phyloP scores from a whole-genome alignment of 352 stramenopile genomes.

The Discostella stelligera region DNA sequence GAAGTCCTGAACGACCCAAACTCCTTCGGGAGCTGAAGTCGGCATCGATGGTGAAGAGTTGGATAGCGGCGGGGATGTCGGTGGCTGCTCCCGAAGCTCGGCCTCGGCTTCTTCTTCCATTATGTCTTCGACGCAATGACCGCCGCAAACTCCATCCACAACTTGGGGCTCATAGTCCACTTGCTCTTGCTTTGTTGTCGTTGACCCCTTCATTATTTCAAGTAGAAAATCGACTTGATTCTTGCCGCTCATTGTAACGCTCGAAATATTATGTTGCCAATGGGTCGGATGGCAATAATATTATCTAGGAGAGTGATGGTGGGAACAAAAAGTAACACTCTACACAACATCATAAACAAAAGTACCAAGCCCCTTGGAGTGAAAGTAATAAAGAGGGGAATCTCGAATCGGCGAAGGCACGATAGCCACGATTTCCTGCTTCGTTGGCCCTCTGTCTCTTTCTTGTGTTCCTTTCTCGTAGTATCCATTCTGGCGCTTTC shows the following conservation, averaged over 20 bases:
- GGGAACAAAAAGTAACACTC: no score
- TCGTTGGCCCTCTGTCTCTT: no score
- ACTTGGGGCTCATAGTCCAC: background rate
- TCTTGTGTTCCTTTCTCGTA: no score
- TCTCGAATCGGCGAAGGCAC: no score
- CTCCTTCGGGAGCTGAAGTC: background rate
- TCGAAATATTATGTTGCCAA: background rate
- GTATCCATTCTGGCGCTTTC: no score
- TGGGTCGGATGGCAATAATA: no score
- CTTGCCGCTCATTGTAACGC: background rate
- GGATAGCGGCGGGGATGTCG: background rate
- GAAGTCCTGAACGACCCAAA: background rate
- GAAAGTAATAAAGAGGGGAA: no score
- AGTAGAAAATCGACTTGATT: constrained; percentile 20
- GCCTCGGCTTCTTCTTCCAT: background rate
- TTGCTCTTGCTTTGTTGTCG: constrained; percentile 7
- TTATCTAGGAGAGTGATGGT: no score
- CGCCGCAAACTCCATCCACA: background rate
- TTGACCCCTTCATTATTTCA: constrained; percentile 17
- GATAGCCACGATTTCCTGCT: no score
- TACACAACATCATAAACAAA: no score
- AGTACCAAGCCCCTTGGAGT: no score
- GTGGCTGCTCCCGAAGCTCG: constrained; percentile 6
- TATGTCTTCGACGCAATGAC: background rate
- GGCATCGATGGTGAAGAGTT: constrained; percentile 1